Evolutionary conservation across 805 yeast species (phyloP).

Genomic region (Candida awuae): DNA sequence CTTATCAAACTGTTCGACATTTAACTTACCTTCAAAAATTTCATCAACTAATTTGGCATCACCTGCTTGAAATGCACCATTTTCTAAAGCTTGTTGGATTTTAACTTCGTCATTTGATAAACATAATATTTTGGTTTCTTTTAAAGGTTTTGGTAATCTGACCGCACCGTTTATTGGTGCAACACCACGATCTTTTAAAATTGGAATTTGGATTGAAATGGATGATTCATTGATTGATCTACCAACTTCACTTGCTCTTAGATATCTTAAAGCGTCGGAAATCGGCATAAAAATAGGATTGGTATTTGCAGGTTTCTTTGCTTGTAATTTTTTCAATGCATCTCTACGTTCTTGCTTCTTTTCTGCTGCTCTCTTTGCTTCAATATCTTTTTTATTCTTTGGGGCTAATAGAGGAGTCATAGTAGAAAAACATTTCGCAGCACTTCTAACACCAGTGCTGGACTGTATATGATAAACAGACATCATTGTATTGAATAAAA

Average conservation of each 20-base stretch:
- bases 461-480: conserved; percentile 1
- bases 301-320: conserved; percentile 35
- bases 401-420: conserved; percentile 15
- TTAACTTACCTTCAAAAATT: conserved; percentile 45
- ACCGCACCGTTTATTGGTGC: conserved; percentile 67
- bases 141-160: conserved; percentile 63
- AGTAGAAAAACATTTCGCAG: conserved; percentile 1
- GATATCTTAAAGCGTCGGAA: conserved; percentile 62
- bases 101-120: conserved; percentile 53
- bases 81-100: conserved; percentile 42
- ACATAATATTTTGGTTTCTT: conserved; percentile 56
- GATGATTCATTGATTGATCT: conserved; percentile 65
- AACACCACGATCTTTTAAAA: conserved; percentile 70
- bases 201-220: conserved; percentile 52
- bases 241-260: conserved; percentile 90
- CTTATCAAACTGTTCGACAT: conserved; percentile 45
- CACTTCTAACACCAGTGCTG: not conserved
- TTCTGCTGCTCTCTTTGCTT: conserved; percentile 21
- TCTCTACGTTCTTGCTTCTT: conserved; percentile 22
- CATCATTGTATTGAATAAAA: not conserved
- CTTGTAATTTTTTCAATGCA: conserved; percentile 25
- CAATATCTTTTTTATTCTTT: conserved; percentile 22
- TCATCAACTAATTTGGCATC: conserved; percentile 60
- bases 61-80: conserved; percentile 64
- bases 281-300: conserved; percentile 66